A percentile compares a stretch with the other conserved stretches of the same genome.
phyloP scores from a whole-genome alignment of 345 rosid species.

The Rhizophora apiculata region DNA sequence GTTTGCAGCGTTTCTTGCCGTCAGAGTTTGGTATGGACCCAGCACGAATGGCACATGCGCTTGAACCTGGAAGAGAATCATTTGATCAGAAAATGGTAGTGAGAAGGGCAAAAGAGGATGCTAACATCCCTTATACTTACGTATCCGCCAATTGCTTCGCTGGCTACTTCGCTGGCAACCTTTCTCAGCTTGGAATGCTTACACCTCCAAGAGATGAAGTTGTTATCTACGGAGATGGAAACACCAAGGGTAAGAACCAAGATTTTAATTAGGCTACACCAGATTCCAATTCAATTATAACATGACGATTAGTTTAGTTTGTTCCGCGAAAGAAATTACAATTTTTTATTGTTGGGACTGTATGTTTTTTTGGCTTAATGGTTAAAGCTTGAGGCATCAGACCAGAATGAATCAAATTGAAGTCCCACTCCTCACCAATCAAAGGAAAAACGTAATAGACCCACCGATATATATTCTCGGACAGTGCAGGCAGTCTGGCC shows the following conservation, averaged over 20 bases:
- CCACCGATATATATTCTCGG: no score
- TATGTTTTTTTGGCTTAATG: no score
- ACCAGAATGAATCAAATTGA: no score
- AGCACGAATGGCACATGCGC: slow-evolving; percentile 59
- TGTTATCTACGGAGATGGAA: slow-evolving; percentile 63
- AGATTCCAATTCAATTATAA: no score
- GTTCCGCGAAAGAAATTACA: no score
- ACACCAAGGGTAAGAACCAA: slow-evolving; percentile 55
- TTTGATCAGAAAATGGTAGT: slow-evolving; percentile 81
- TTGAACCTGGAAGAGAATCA: slow-evolving; percentile 73
- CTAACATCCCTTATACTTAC: slow-evolving; percentile 73
- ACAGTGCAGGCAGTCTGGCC: no score
- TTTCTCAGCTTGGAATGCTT: slow-evolving; percentile 55
- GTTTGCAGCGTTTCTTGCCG: slow-evolving; percentile 64
- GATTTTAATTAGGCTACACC: not conserved
- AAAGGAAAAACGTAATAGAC: no score
- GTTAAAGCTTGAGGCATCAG: no score
- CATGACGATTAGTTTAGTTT: no score
- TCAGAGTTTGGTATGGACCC: slow-evolving; percentile 95
- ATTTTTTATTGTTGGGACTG: no score
- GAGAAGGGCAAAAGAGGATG: slow-evolving; percentile 70
- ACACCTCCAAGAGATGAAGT: slow-evolving; percentile 60
- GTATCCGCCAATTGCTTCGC: slow-evolving; percentile 71
- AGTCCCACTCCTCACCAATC: no score
- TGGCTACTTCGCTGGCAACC: slow-evolving; percentile 71